These are phyloP conservation scores for Aspergillus wentii DNA, from an alignment of 495 filamentous ascomycete species.

Conservation along the genomic window DNA sequence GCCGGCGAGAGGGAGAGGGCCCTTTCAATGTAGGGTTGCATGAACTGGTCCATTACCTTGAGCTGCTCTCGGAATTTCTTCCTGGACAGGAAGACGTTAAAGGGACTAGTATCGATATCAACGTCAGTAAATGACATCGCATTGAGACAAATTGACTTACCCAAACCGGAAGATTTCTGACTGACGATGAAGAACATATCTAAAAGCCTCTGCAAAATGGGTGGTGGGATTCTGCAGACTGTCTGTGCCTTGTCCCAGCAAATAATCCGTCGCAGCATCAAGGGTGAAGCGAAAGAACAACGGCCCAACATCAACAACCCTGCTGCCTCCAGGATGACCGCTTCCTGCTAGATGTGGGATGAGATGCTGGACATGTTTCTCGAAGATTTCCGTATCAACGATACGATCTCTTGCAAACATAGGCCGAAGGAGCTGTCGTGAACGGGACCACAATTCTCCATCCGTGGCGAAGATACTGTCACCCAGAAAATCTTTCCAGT, in stretches of 20 bases:
- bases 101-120: slow-evolving; percentile 38
- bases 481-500: slow-evolving; percentile 71
- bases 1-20: slow-evolving; percentile 55
- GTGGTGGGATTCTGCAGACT: slow-evolving; percentile 55
- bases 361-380: slow-evolving; percentile 66
- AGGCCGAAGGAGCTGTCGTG: slow-evolving; percentile 72
- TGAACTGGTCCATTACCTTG: slow-evolving; percentile 66
- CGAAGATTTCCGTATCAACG: slow-evolving; percentile 73
- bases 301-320: slow-evolving; percentile 60
- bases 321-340: slow-evolving; percentile 33
- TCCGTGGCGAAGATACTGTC: slow-evolving; percentile 79
- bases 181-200: slow-evolving; percentile 66
- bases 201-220: slow-evolving; percentile 69
- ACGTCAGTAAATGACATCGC: too few species aligned
- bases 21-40: slow-evolving; percentile 67
- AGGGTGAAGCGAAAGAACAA: slow-evolving; percentile 79
- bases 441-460: slow-evolving; percentile 66
- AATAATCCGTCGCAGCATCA: slow-evolving; percentile 78
- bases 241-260: slow-evolving; percentile 72
- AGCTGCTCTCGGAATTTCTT: slow-evolving; percentile 56
- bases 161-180: slow-evolving; percentile 52
- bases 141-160: too few species aligned
- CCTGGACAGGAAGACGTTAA: slow-evolving; percentile 52
- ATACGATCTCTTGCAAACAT: slow-evolving; percentile 82
- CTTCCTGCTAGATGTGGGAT: slow-evolving; percentile 54